These are phyloP conservation scores for Cladosporium sp. DNA, from an alignment of 2,329 filamentous ascomycete genomes.

Conservation along the genomic window DNA sequence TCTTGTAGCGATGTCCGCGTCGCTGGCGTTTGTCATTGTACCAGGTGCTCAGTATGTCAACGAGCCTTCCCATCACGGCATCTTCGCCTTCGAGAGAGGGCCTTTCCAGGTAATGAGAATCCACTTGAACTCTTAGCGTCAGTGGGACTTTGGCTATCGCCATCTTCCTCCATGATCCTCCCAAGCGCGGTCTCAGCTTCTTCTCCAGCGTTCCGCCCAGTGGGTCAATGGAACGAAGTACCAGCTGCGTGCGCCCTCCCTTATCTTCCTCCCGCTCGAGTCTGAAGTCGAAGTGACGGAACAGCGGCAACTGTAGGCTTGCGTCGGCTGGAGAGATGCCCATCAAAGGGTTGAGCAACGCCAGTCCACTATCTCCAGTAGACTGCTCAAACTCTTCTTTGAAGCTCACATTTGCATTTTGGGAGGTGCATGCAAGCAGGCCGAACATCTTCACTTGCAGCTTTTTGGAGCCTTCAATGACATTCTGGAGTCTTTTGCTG, in stretches of 20 bases:
- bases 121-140: not conserved
- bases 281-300: not conserved
- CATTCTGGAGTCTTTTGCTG: constrained; percentile 5
- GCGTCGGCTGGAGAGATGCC: not conserved
- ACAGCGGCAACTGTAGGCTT: not conserved
- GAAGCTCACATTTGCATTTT: not conserved
- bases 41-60: not conserved
- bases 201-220: not conserved
- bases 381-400: not conserved
- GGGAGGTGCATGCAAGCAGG: not conserved
- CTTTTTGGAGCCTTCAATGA: constrained; percentile 5
- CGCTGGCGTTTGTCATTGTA: not conserved
- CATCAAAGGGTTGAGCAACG: not conserved
- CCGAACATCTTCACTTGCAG: constrained; percentile 3
- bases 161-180: constrained; percentile 4
- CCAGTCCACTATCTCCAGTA: not conserved
- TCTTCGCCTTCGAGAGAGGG: not conserved
- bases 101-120: not conserved
- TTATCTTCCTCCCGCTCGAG: not conserved
- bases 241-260: not conserved
- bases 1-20: not conserved
- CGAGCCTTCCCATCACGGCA: not conserved
- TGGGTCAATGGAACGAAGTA: not conserved
- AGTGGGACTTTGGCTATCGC: not conserved
- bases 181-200: not conserved